Base-by-base conservation (phyloP, 768 basidiomycete species). In the Hericium coralloides region DNA sequence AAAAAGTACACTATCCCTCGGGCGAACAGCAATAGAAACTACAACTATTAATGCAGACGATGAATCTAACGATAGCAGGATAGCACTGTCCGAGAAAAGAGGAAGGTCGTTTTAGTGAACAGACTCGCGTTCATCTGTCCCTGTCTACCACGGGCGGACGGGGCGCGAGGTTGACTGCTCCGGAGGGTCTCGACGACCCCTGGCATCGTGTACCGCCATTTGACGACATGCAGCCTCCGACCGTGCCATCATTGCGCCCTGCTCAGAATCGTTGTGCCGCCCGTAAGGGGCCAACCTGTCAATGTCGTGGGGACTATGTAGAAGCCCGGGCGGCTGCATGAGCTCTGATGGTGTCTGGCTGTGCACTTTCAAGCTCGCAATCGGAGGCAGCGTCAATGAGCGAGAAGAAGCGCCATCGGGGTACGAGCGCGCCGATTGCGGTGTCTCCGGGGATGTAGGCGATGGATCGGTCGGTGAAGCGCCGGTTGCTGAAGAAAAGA, bases 381-480 rank as follows among this genome's bases (percentile, higher is more conserved):
- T 49, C n/a, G 43, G 43, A n/a, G 43, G 43, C n/a, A 45, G 43
- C 43, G 43, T 45, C 43, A 45, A 20, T 20, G 43, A 45, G 43
- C 15, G 43, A 17, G 20, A 31, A 31, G 26, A 31, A 31, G 26
- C 26, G 26, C 26, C 20, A 15, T 45, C 43, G 15, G 43, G 43
- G 2, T 51, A 60, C 25, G 49, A 41, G 36, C 49, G 37, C 10
- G 45, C 52, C 37, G 54, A 52, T 20, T 55, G 60, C 50, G 60
- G 55, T 18, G 58, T 59, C 12, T 52, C 43, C 18, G 58, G 60
- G 15, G 51, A 36, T n/a, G 58, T 57, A 18, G 61, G 59, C 20
- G 61, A 62, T 45, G 61, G 57, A 55, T 62, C 61, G 55, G 55
- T 60, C 36, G 59, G 59, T 43, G 59, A 61, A 41, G 60, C 49